Conservation (phyloP, 306 rosid genomes). For the Lablab purpureus region DNA sequence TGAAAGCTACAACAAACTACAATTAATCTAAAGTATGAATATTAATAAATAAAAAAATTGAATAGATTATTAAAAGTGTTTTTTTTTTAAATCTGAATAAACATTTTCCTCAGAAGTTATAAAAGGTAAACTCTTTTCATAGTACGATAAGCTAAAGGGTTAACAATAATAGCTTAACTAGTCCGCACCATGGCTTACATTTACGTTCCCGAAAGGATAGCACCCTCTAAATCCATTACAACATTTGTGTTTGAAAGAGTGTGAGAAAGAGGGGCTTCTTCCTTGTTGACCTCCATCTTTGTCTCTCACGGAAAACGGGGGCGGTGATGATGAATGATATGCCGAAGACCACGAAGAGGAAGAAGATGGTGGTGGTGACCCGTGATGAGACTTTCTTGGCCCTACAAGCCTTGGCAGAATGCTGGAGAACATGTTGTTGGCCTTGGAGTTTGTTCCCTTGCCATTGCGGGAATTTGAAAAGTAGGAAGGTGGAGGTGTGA, state of each 20-base stretch:
- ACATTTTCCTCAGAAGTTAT: too few species aligned
- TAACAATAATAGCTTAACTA: too few species aligned
- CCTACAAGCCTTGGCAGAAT: conserved; percentile 35
- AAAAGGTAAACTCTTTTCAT: too few species aligned
- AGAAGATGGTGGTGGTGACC: conserved; percentile 24
- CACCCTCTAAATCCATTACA: conserved; percentile 41
- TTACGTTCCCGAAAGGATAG: conserved; percentile 43
- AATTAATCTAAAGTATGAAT: too few species aligned
- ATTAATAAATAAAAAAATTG: too few species aligned
- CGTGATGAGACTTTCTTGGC: conserved; percentile 41
- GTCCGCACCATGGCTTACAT: conserved; percentile 41
- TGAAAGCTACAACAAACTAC: too few species aligned
- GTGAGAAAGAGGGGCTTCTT: conserved; percentile 5
- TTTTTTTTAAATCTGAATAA: too few species aligned
- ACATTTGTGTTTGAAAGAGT: conserved; percentile 19
- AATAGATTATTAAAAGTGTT: too few species aligned
- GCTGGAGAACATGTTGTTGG: conserved; percentile 14
- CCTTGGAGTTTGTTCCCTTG: conserved; percentile 28
- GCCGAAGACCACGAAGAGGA: conserved; percentile 34
- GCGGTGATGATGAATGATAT: conserved; percentile 10
- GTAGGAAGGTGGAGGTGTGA: conserved; percentile 58
- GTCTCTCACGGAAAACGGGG: conserved; percentile 3
- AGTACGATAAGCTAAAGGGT: too few species aligned
- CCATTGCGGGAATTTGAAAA: conserved; percentile 16
- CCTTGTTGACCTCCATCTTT: neutral